phyloP scores from a whole-genome alignment of 768 basidiomycete species.

The Pleurotus giganteus region DNA sequence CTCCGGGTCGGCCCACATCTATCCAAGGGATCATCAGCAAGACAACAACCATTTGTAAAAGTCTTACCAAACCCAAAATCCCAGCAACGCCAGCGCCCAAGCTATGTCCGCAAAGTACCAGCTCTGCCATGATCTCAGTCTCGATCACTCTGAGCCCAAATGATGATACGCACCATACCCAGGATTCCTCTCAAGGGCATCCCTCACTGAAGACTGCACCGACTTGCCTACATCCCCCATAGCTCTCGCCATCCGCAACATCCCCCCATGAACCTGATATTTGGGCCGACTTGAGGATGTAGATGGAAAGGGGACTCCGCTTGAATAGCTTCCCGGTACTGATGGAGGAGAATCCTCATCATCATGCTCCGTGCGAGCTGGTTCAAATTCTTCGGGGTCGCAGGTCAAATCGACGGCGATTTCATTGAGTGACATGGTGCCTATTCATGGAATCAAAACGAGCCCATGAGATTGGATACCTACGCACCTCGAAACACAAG shows the following conservation, averaged over 20 bases:
- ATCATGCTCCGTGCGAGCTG: conserved; percentile 38
- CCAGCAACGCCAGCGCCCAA: conserved; percentile 81
- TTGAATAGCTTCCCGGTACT: conserved; percentile 33
- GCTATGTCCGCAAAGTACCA: conserved; percentile 81
- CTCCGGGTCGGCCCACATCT: conserved; percentile 87
- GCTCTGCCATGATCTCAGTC: conserved; percentile 34
- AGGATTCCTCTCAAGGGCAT: conserved; percentile 66
- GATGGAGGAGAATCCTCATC: conserved; percentile 30
- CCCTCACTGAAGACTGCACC: conserved; percentile 70
- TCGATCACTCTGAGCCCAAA: not conserved
- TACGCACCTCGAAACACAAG: conserved; percentile 64
- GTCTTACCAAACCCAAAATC: conserved; percentile 66
- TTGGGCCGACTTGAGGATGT: conserved; percentile 23
- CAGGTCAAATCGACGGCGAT: conserved; percentile 85
- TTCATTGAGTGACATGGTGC: conserved; percentile 87
- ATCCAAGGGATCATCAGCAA: conserved; percentile 7
- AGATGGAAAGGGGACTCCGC: conserved; percentile 17
- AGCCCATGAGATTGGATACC: not conserved
- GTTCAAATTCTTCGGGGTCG: conserved; percentile 66
- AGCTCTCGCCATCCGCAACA: conserved; percentile 72
- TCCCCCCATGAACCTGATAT: conserved; percentile 78
- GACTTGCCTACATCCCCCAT: conserved; percentile 80
- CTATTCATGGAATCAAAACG: conserved; percentile 24
- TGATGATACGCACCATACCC: conserved; percentile 58
- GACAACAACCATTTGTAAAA: not conserved